Percentiles rank a stretch among this genome's conserved stretches.
These are phyloP conservation scores for Apiospora kogelbergensis DNA, from an alignment of 2,329 filamentous ascomycete genomes.

Conservation along the genomic window DNA sequence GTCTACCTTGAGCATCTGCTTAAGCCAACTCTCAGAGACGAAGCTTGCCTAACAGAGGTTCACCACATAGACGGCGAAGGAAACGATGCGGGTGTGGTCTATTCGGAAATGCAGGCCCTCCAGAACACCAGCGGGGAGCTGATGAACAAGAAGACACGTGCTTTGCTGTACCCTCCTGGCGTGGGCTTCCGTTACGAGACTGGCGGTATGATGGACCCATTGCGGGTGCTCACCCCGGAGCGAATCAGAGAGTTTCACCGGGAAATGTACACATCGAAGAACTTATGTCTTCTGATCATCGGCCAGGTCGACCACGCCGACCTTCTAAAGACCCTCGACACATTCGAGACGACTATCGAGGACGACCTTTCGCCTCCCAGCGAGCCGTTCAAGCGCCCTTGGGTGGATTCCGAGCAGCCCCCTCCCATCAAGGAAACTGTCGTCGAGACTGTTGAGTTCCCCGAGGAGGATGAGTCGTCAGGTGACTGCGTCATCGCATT, in stretches of 20 bases:
- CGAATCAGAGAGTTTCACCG: conserved; percentile 93
- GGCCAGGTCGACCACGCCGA: conserved; percentile 85
- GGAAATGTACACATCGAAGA: conserved; percentile 97
- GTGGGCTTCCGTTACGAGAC: conserved; percentile 96
- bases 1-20: conserved; percentile 95
- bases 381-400: conserved; percentile 79
- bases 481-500: conserved; percentile 87
- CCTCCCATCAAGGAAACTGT: conserved; percentile 70
- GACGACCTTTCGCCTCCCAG: conserved; percentile 76
- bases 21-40: conserved; percentile 87
- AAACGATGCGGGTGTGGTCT: conserved; percentile 94
- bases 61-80: conserved; percentile 93
- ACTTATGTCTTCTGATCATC: conserved; percentile 87
- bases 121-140: conserved; percentile 83
- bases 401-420: conserved; percentile 84
- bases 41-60: conserved; percentile 91
- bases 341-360: conserved; percentile 85
- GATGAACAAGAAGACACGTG: conserved; percentile 80
- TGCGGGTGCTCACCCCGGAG: conserved; percentile 82
- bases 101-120: conserved; percentile 97
- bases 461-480: conserved; percentile 92
- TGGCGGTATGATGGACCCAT: conserved; percentile 92
- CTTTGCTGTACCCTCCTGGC: conserved; percentile 82
- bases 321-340: conserved; percentile 77
- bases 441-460: conserved; percentile 82